Base-by-base conservation (phyloP, 345 rosid genomes). In the Nephelium lappaceum region DNA sequence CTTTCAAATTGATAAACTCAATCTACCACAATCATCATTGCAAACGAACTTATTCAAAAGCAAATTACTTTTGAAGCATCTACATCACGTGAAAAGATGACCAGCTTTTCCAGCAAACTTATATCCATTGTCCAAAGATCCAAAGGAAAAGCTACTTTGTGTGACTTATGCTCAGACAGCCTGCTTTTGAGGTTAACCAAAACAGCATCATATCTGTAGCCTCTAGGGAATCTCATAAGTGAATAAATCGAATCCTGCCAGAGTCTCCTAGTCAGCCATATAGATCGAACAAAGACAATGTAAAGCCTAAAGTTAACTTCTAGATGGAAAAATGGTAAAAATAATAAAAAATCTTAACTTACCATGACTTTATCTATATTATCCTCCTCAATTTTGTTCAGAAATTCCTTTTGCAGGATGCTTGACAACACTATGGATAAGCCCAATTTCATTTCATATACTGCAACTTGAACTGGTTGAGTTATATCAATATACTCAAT, bases 381-480 rank as follows among this genome's bases (percentile, higher is more conserved):
- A 53, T 91, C 87, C 82, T 86, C 87, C 72, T 77, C 82, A 57
- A 88, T 70, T 77, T 53, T 83, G 53, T 73, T 78, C 71, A 86
- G 85, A 70, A 84, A 61, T n/a, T 74, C 83, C 45, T 85, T 83
- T 79, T 85, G 85, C 75, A 89, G 70, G 71, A 79, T 73, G 77
- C 85, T 88, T 76, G 92, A 86, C 36, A 90, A 76, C 80, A 91
- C 82, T 65, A 95, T 83, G 31, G 96, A 88, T 64, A 94, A 77
- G 66, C 98, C 99, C 75, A 93, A 76, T 80, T 95, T 95, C 90
- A 95, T 93, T 87, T 95, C 97, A 53, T 91, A 95, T 38, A 92
- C 83, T 64, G 98, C 93, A 77, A 95, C 99, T 87, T 93, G 99
- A 84, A 93, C 81, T 79, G 99, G 99, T 76, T 91, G 97, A 73